These are phyloP conservation scores for Collybia sordida DNA, from an alignment of 768 basidiomycete genomes.

Conservation along the genomic window DNA sequence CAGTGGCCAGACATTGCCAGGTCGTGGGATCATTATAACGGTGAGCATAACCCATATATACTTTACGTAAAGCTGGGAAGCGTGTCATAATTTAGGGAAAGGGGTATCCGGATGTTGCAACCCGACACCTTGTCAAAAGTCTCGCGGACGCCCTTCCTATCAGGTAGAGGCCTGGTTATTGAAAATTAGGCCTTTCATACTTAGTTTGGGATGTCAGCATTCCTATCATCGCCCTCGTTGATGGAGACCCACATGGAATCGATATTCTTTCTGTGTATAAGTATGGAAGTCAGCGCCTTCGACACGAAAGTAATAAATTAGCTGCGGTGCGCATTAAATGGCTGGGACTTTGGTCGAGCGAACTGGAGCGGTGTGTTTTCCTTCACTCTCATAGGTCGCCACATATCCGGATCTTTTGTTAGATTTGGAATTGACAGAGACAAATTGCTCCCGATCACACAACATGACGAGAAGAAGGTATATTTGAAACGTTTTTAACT, in stretches of 20 bases:
- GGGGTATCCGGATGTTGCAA: slow-evolving; percentile 94
- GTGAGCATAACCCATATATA: slow-evolving; percentile 32
- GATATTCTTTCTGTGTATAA: slow-evolving; percentile 91
- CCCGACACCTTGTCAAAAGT: slow-evolving; percentile 77
- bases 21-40: slow-evolving; percentile 76
- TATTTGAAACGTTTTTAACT: slow-evolving; percentile 1
- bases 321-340: slow-evolving; percentile 72
- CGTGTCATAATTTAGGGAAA: slow-evolving; percentile 66
- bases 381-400: neutral
- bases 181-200: slow-evolving; percentile 10
- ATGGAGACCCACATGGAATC: slow-evolving; percentile 89
- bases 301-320: slow-evolving; percentile 69
- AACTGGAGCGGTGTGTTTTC: slow-evolving; percentile 55
- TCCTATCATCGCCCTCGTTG: slow-evolving; percentile 79
- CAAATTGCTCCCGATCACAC: slow-evolving; percentile 64
- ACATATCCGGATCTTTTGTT: neutral
- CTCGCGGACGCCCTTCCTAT: slow-evolving; percentile 65
- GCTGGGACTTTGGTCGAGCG: slow-evolving; percentile 75
- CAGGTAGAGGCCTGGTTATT: slow-evolving; percentile 34
- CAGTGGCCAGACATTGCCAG: slow-evolving; percentile 46
- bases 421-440: slow-evolving; percentile 66
- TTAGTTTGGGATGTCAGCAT: slow-evolving; percentile 44
- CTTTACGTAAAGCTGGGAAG: slow-evolving; percentile 3
- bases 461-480: slow-evolving; percentile 77
- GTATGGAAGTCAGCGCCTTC: slow-evolving; percentile 70